Percentiles rank a stretch among this genome's conserved stretches.
Conservation (phyloP, 2,329 filamentous ascomycete genomes). For the Fusarium sambucinum region DNA sequence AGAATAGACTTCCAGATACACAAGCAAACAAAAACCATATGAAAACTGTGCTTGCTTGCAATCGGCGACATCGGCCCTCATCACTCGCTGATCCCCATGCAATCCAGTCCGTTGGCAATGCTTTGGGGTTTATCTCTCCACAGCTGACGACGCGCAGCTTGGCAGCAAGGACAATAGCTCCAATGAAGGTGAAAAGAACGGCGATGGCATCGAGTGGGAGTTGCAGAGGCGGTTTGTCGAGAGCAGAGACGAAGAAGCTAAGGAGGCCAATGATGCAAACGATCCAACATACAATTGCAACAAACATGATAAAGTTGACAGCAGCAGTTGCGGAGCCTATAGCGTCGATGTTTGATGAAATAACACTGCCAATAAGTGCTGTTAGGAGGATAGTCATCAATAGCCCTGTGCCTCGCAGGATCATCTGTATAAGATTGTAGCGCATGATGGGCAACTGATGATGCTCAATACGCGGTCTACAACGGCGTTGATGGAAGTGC, state of each 20-base stretch:
- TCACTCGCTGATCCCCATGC: conserved; percentile 71
- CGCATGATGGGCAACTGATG: conserved; percentile 45
- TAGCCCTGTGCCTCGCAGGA: conserved; percentile 63
- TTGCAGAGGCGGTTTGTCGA: conserved; percentile 65
- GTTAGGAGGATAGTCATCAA: conserved; percentile 66
- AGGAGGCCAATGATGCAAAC: conserved; percentile 72
- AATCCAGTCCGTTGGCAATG: conserved; percentile 64
- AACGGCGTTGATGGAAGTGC: conserved; percentile 3
- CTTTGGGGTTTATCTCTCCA: conserved; percentile 58
- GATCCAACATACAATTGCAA: conserved; percentile 74
- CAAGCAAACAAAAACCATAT: conserved; percentile 81
- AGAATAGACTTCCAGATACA: conserved; percentile 68
- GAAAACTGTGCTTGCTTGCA: conserved; percentile 80
- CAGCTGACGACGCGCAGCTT: conserved; percentile 78
- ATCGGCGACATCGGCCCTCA: conserved; percentile 76
- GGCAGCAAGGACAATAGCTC: conserved; percentile 76
- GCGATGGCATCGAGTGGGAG: conserved; percentile 69
- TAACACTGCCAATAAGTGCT: conserved; percentile 69
- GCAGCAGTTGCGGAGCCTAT: conserved; percentile 58
- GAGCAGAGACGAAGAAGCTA: conserved; percentile 64
- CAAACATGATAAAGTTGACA: conserved; percentile 77
- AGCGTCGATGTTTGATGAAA: conserved; percentile 62
- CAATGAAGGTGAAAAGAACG: conserved; percentile 77
- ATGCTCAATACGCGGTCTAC: conserved; percentile 21
- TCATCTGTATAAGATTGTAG: conserved; percentile 57